Evolutionary conservation across 768 basidiomycete species (phyloP).

Genomic region (Boletus vermiculosoides): DNA sequence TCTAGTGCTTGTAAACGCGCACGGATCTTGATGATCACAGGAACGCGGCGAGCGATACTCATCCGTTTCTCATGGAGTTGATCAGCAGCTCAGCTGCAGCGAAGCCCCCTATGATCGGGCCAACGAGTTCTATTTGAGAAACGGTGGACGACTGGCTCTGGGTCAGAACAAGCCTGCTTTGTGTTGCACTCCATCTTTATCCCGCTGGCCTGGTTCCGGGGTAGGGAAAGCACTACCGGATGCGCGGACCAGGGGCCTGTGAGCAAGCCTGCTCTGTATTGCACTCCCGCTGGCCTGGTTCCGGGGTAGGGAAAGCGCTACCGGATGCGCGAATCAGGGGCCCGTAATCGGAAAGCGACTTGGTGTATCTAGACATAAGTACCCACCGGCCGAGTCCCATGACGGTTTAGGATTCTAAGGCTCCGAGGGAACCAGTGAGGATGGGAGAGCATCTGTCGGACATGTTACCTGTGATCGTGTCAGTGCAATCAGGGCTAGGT

Average conservation of each 20-base stretch:
- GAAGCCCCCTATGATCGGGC: not conserved
- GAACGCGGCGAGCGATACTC: slow-evolving; percentile 11
- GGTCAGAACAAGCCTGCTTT: slow-evolving; percentile 31
- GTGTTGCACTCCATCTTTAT: slow-evolving; percentile 24
- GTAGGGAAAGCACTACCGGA: slow-evolving; percentile 2
- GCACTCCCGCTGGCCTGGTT: slow-evolving; percentile 24
- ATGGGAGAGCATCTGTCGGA: not conserved
- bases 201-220: slow-evolving; percentile 25
- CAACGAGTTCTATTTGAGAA: not conserved
- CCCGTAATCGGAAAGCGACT: not conserved
- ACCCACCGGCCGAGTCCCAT: slow-evolving; percentile 1
- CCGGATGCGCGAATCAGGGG: not conserved
- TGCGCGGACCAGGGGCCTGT: not conserved
- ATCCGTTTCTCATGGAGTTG: slow-evolving; percentile 24
- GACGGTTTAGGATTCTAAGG: not conserved
- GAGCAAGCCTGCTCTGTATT: slow-evolving; percentile 38
- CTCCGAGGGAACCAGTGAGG: not conserved
- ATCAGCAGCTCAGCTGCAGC: slow-evolving; percentile 1
- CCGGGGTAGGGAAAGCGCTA: slow-evolving; percentile 6
- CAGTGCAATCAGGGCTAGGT: not conserved
- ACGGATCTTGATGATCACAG: slow-evolving; percentile 27
- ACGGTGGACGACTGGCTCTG: not conserved
- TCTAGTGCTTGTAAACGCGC: slow-evolving; percentile 29
- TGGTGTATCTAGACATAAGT: not conserved
- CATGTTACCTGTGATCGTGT: not conserved